Conservation (phyloP, 345 rosid species). For the Aethionema arabicum region DNA sequence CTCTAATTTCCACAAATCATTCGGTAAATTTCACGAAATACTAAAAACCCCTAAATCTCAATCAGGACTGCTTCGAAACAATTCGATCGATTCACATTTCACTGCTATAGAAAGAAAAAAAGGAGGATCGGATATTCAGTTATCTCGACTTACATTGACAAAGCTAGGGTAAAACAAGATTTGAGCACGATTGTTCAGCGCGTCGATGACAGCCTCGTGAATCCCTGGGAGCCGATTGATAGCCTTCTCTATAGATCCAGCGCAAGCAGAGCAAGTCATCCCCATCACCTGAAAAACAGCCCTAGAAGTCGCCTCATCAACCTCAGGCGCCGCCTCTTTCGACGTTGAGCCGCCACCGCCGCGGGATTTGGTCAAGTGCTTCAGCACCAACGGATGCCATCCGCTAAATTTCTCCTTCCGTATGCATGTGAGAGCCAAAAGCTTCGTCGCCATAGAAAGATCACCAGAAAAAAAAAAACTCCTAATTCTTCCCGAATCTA, state of each 20-base stretch:
- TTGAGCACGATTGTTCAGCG: slow-evolving; percentile 63
- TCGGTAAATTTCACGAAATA: not conserved
- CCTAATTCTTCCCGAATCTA: not conserved
- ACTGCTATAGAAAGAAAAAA: not conserved
- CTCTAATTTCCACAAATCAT: slow-evolving; percentile 6
- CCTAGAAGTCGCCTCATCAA: slow-evolving; percentile 37
- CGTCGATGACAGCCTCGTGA: slow-evolving; percentile 71
- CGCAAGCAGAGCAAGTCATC: slow-evolving; percentile 91
- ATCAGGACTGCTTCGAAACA: not conserved
- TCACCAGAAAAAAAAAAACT: not conserved
- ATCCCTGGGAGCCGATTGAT: slow-evolving; percentile 86
- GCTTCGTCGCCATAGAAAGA: slow-evolving; percentile 62
- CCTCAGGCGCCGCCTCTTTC: slow-evolving; percentile 36
- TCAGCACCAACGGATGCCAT: slow-evolving; percentile 67
- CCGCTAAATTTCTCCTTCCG: slow-evolving; percentile 49
- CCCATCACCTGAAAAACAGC: slow-evolving; percentile 70
- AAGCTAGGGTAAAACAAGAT: slow-evolving; percentile 60
- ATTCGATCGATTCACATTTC: not conserved
- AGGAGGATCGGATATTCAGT: not conserved
- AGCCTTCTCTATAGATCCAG: slow-evolving; percentile 91
- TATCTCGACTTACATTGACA: slow-evolving; percentile 53
- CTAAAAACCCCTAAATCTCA: slow-evolving; percentile 15
- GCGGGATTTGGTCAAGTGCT: slow-evolving; percentile 54
- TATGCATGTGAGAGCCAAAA: slow-evolving; percentile 62
- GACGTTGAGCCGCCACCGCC: slow-evolving; percentile 30